Base-by-base conservation (phyloP, 2,329 filamentous ascomycete species). In the Pseudogymnoascus sp. region DNA sequence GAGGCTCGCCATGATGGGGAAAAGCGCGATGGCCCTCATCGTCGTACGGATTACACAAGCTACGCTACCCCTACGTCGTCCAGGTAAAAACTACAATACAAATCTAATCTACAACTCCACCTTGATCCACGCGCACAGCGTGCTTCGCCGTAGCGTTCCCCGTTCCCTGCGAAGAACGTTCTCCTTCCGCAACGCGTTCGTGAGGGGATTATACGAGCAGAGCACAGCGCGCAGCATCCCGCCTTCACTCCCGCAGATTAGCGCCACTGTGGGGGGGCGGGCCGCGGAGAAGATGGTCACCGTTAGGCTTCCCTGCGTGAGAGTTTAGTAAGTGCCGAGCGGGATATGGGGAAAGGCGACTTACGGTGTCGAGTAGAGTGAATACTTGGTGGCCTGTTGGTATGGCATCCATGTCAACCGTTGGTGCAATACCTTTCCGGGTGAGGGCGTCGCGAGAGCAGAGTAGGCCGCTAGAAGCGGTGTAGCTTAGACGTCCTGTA, bases 141-240 rank as follows among this genome's bases (percentile, higher is more conserved):
- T 35, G 26, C 24, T 59, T 11, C 29, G 40, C 33, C 35, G 10
- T 44, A 44, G 53, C 44, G 59, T 62, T 2, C 40, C 37, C 6
- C 63, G 67, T 37, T 67, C 50, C 59, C 66, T 67, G 6, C 67
- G 38, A 47, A 68, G 31, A 2, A 70, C 67, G 8, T 60, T 63
- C 64, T 69, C 67, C 24, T 65, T 62, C 50, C 61, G 61, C 19
- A 64, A 61, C n/a, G 63, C 65, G 14, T 64, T 61, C 21, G 64
- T 68, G 1, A 19, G 60, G 38, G 61, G 64, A 37, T 68, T 64
- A 47, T 67, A 70, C 16, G 67, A 68, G 50, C 71, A 74, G 11
- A 71, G 44, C 11, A 74, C 64, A 1, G 70, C 70, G 6, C 71
- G 64, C 38, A 71, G 59, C 71, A 74, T 74, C 1, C 73, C 73